Conservation (phyloP, 352 stramenopile species). For the Phytophthora uliginosa region DNA sequence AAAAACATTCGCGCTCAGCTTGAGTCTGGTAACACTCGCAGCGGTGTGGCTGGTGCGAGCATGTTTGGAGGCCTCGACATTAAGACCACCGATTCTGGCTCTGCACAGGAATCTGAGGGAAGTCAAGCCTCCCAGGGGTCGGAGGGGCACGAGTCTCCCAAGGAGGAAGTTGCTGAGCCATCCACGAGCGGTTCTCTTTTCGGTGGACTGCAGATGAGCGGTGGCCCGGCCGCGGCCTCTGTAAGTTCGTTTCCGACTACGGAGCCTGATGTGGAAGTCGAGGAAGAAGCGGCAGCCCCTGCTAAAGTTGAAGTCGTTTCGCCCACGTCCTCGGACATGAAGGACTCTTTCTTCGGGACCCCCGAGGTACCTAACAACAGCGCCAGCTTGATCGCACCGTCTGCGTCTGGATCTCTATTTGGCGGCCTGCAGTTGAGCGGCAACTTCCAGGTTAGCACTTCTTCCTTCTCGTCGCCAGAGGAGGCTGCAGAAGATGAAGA, state of each 20-base stretch:
- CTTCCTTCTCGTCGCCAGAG: slow-evolving; percentile 22
- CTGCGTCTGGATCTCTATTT: slow-evolving; percentile 49
- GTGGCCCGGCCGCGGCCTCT: slow-evolving; percentile 15
- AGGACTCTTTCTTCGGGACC: slow-evolving; percentile 64
- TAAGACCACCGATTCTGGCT: slow-evolving; percentile 7
- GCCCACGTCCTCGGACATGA: slow-evolving; percentile 54
- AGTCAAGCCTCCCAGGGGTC: slow-evolving; percentile 9
- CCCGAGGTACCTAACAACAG: slow-evolving; percentile 17
- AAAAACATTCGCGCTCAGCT: slow-evolving; percentile 47
- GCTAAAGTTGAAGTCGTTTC: slow-evolving; percentile 36
- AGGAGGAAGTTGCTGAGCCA: slow-evolving; percentile 8
- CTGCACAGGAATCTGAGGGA: slow-evolving; percentile 12
- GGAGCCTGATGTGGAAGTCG: slow-evolving; percentile 12
- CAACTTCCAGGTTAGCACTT: slow-evolving; percentile 33
- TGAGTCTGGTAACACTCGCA: background rate
- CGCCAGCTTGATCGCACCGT: slow-evolving; percentile 30
- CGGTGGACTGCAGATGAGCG: slow-evolving; percentile 52
- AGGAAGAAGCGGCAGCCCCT: slow-evolving; percentile 16
- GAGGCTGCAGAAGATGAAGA: slow-evolving; percentile 19
- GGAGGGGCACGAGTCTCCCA: slow-evolving; percentile 16
- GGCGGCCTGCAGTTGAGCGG: slow-evolving; percentile 57
- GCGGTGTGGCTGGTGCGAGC: slow-evolving; percentile 17
- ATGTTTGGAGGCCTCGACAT: slow-evolving; percentile 47
- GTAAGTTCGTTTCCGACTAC: slow-evolving; percentile 18
- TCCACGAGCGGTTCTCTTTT: slow-evolving; percentile 38